Evolutionary conservation across 2,329 filamentous ascomycete species (phyloP).

Genomic region (Corniculantispora saksenae): DNA sequence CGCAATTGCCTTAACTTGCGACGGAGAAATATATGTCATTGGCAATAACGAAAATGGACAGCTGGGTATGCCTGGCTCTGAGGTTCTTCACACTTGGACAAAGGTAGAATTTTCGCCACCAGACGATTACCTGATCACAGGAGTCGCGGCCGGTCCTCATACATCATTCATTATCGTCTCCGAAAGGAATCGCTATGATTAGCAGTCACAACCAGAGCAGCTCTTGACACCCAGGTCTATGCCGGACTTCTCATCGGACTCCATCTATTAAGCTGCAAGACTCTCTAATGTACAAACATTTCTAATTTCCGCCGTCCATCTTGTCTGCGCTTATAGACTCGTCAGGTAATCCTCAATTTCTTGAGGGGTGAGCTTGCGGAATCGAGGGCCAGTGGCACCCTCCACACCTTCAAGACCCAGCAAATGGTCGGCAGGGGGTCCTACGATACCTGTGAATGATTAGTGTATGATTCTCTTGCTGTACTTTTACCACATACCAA

Average conservation of each 20-base stretch:
- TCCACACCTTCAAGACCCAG: constrained; percentile 89
- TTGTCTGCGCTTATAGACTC: constrained; percentile 70
- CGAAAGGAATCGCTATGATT: not conserved
- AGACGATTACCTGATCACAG: constrained; percentile 32
- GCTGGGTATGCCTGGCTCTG: constrained; percentile 46
- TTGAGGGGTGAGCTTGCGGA: constrained; percentile 92
- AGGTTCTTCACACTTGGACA: constrained; percentile 36
- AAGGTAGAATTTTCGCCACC: constrained; percentile 33
- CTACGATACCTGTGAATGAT: constrained; percentile 74
- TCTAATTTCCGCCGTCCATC: constrained; percentile 5
- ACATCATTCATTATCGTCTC: constrained; percentile 9
- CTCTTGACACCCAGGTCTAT: constrained; percentile 22
- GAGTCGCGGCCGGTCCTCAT: constrained; percentile 48
- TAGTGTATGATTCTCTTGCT: constrained; percentile 24
- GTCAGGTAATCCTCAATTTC: constrained; percentile 99
- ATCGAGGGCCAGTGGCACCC: constrained; percentile 79
- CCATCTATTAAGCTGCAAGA: constrained; percentile 43
- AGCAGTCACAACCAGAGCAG: constrained; percentile 7
- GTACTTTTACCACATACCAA: constrained; percentile 57
- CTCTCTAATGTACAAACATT: constrained; percentile 49
- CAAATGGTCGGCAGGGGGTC: constrained; percentile 88
- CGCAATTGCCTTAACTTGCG: constrained; percentile 54
- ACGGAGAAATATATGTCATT: constrained; percentile 53
- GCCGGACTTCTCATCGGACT: constrained; percentile 27
- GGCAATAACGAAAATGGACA: constrained; percentile 62